Evolutionary conservation across 2,329 filamentous ascomycete species (phyloP).

Genomic region (Sporothrix pallida): DNA sequence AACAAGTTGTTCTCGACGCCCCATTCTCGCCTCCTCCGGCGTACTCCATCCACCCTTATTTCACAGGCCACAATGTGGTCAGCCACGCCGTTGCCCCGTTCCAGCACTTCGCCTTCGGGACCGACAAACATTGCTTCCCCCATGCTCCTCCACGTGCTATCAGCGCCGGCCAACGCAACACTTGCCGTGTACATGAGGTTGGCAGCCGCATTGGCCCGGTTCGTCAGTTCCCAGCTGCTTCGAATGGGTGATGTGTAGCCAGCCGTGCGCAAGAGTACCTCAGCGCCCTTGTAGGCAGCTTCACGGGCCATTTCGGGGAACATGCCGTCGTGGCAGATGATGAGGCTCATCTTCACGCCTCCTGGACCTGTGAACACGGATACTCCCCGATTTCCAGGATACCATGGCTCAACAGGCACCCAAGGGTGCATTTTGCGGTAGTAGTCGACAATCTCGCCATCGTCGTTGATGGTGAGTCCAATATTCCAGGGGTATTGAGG

Average conservation of each 20-base stretch:
- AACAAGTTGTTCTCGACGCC: slow-evolving; percentile 33
- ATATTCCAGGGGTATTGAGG: slow-evolving; percentile 25
- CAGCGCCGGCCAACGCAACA: slow-evolving; percentile 29
- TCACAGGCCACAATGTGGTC: slow-evolving; percentile 33
- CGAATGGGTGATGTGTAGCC: slow-evolving; percentile 32
- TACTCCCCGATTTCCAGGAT: slow-evolving; percentile 29
- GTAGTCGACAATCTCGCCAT: slow-evolving; percentile 24
- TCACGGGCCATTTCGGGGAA: slow-evolving; percentile 33
- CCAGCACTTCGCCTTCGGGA: slow-evolving; percentile 29
- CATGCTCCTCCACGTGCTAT: slow-evolving; percentile 32
- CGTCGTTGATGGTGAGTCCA: slow-evolving; percentile 28
- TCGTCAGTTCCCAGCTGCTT: slow-evolving; percentile 30
- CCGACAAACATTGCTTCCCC: slow-evolving; percentile 32
- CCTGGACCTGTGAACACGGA: slow-evolving; percentile 28
- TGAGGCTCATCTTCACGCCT: slow-evolving; percentile 29
- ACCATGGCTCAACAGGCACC: slow-evolving; percentile 33
- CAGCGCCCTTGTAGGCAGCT: slow-evolving; percentile 31
- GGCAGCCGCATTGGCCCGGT: slow-evolving; percentile 26
- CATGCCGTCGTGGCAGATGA: slow-evolving; percentile 35
- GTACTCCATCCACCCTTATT: slow-evolving; percentile 25
- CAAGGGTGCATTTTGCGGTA: slow-evolving; percentile 34
- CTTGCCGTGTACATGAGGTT: slow-evolving; percentile 33
- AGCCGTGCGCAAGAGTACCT: slow-evolving; percentile 30
- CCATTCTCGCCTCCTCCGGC: slow-evolving; percentile 27
- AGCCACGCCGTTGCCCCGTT: slow-evolving; percentile 26